Evolutionary conservation across 768 basidiomycete genomes (phyloP).

Genomic region (Lyophyllum atratum): DNA sequence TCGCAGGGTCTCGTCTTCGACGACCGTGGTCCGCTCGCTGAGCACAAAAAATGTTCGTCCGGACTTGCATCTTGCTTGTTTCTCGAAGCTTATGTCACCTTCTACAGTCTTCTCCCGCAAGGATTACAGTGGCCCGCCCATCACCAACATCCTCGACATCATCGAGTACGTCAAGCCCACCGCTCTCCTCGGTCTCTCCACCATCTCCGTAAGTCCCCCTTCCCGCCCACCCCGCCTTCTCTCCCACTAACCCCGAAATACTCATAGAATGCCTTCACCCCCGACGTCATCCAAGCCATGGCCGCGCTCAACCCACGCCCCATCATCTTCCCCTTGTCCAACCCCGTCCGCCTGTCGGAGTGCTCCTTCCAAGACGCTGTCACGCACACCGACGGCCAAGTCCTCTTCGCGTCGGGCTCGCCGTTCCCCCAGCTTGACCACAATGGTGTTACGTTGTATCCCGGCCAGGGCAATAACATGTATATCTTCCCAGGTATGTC

Average conservation of each 20-base stretch:
- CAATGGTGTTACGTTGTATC: slow-evolving; percentile 58
- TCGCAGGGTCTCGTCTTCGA: slow-evolving; percentile 85
- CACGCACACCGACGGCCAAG: slow-evolving; percentile 66
- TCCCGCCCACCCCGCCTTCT: background rate
- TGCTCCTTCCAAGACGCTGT: slow-evolving; percentile 81
- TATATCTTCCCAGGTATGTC: slow-evolving; percentile 71
- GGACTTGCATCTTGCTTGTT: background rate
- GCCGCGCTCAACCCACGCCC: slow-evolving; percentile 77
- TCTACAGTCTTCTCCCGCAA: slow-evolving; percentile 74
- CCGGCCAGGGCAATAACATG: slow-evolving; percentile 97
- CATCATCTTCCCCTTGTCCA: slow-evolving; percentile 92
- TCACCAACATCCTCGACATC: slow-evolving; percentile 75
- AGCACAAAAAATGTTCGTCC: slow-evolving; percentile 78
- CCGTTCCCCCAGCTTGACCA: slow-evolving; percentile 73
- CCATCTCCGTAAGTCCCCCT: slow-evolving; percentile 53
- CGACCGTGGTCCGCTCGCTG: slow-evolving; percentile 70
- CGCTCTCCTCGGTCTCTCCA: slow-evolving; percentile 88
- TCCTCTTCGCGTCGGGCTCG: slow-evolving; percentile 87
- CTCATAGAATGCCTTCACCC: slow-evolving; percentile 70
- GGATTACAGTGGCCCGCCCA: slow-evolving; percentile 77
- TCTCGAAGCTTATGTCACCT: background rate
- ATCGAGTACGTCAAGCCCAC: slow-evolving; percentile 85
- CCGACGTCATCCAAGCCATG: slow-evolving; percentile 75
- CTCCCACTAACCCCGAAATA: background rate
- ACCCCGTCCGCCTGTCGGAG: slow-evolving; percentile 82